phyloP scores from a whole-genome alignment of 164 flowering plant species.

The Aristolochia californica region DNA sequence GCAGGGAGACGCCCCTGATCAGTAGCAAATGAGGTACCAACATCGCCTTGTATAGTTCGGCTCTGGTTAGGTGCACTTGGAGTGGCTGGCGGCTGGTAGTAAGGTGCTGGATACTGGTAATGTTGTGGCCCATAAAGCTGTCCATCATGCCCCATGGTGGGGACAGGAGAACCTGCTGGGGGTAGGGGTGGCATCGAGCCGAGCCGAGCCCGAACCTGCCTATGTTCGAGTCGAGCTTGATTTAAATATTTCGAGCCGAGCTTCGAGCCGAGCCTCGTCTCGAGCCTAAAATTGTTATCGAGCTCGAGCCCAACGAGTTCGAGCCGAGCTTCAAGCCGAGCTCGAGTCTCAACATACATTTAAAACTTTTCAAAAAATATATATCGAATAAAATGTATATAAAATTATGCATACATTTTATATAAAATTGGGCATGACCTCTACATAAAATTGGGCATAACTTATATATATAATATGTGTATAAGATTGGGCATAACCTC shows the following conservation, averaged over 20 bases:
- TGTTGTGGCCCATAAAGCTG: constrained; percentile 72
- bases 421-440: no score
- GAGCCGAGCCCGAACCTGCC: no score
- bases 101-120: constrained; percentile 60
- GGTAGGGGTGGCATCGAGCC: no score
- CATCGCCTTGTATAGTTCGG: constrained; percentile 25
- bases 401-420: no score
- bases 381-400: no score
- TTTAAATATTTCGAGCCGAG: no score
- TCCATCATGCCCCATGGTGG: constrained; percentile 71
- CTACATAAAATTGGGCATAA: no score
- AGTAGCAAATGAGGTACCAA: constrained; percentile 30
- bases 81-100: constrained; percentile 43
- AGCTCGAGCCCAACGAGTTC: neutral
- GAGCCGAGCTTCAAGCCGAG: neutral
- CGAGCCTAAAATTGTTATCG: constrained; percentile 23
- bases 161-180: constrained; percentile 57
- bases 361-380: no score
- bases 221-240: no score
- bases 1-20: constrained; percentile 45
- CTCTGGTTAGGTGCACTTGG: constrained; percentile 29
- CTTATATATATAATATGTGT: no score
- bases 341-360: no score
- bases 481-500: no score
- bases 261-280: constrained; percentile 56